Conservation (phyloP, 345 rosid genomes). For the Hibiscus trionum region DNA sequence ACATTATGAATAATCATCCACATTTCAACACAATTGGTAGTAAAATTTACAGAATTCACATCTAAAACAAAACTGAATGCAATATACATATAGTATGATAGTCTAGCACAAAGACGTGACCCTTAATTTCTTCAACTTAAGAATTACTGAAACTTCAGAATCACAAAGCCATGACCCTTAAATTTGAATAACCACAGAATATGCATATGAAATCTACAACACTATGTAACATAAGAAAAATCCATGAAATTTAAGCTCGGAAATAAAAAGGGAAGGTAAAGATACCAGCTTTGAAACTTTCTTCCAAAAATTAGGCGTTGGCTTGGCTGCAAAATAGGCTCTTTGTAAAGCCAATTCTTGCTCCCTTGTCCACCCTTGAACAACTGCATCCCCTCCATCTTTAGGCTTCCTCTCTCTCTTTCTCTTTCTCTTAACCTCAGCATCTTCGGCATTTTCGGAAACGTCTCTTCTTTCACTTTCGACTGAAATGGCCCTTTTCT, state of each 20-base stretch:
- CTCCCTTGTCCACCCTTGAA: constrained; percentile 59
- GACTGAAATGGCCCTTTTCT: neutral
- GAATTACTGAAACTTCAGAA: too few species aligned
- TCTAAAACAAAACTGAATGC: neutral
- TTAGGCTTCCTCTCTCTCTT: constrained; percentile 1
- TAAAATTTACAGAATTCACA: neutral
- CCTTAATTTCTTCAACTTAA: too few species aligned
- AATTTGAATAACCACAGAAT: constrained; percentile 4
- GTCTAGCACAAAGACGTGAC: neutral
- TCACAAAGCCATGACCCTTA: too few species aligned
- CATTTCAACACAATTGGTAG: neutral
- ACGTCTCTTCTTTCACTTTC: neutral
- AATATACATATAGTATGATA: neutral
- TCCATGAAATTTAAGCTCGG: neutral
- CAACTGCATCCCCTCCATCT: constrained; percentile 8
- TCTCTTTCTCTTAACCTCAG: constrained; percentile 9
- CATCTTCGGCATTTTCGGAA: constrained; percentile 14
- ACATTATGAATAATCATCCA: neutral
- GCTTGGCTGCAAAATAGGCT: constrained; percentile 66
- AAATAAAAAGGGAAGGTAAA: neutral
- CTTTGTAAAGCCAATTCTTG: constrained; percentile 64
- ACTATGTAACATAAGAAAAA: neutral
- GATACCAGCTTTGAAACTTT: constrained; percentile 66
- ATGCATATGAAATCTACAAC: neutral
- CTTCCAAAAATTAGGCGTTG: constrained; percentile 76